These are phyloP conservation scores for Dendrocalamus sinicus DNA, from an alignment of 176 grass and related monocot species.

Conservation along the genomic window DNA sequence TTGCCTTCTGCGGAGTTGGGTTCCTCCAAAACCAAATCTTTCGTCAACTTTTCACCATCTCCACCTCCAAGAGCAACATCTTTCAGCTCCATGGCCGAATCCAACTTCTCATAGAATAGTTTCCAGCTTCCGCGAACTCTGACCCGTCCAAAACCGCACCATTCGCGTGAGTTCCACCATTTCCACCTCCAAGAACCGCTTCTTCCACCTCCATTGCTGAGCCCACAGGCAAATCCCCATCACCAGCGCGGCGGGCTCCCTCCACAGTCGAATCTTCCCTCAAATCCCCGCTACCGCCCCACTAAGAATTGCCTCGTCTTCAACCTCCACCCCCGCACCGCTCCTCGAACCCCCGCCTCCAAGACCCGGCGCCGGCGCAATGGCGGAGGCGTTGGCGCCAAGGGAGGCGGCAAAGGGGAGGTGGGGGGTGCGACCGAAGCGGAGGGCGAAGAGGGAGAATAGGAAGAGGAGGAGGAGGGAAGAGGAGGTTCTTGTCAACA, in stretches of 20 bases:
- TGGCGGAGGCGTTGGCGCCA: constrained; percentile 5
- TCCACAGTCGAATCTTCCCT: not conserved
- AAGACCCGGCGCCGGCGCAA: not conserved
- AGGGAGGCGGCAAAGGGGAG: constrained; percentile 35
- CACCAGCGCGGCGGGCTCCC: not conserved
- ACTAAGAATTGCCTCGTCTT: not conserved
- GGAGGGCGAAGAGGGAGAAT: constrained; percentile 64
- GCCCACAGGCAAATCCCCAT: constrained; percentile 37
- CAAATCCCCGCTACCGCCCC: not conserved
- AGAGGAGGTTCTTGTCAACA: constrained; percentile 32
- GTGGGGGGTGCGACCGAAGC: constrained; percentile 47
- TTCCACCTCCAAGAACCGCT: constrained; percentile 3
- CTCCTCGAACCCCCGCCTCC: not conserved
- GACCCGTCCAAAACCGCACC: constrained; percentile 15
- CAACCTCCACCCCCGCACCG: not conserved
- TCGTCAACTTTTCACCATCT: not conserved
- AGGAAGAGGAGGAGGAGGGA: constrained; percentile 76
- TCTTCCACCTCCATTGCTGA: not conserved
- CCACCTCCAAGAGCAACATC: not conserved
- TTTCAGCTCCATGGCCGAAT: constrained; percentile 6
- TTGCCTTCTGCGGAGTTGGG: not conserved
- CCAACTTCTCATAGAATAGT: constrained; percentile 26
- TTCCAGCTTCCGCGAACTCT: constrained; percentile 23
- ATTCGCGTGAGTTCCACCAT: constrained; percentile 7
- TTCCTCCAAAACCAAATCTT: constrained; percentile 36